A percentile compares a stretch with the other conserved stretches of the same genome.
Evolutionary conservation across 2,329 filamentous ascomycete genomes (phyloP).

Genomic region (Bipolaris bicolor): DNA sequence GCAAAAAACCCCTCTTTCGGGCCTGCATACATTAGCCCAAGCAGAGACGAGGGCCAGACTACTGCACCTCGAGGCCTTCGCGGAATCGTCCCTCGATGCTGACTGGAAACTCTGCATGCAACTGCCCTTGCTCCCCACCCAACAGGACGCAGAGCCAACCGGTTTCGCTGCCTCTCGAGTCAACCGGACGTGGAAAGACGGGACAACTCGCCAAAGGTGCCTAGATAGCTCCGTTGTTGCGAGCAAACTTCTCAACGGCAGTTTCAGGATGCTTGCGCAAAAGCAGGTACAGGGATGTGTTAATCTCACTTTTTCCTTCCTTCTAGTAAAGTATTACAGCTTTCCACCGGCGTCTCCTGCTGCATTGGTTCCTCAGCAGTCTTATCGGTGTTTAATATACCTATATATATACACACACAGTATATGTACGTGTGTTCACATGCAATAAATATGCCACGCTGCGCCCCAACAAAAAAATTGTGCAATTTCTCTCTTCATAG

Average conservation of each 20-base stretch:
- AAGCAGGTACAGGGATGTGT: neutral
- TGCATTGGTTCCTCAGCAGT: neutral
- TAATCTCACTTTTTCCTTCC: neutral
- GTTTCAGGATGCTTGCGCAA: neutral
- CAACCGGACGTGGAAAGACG: neutral
- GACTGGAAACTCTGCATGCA: conserved; percentile 19
- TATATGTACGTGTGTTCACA: neutral
- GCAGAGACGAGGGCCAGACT: conserved; percentile 24
- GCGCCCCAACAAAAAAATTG: neutral
- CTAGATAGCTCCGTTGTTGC: neutral
- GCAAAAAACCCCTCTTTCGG: conserved; percentile 24
- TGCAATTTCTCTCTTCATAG: neutral
- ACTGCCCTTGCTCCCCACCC: conserved; percentile 4
- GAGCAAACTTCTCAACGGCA: conserved; percentile 3
- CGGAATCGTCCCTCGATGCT: conserved; percentile 27
- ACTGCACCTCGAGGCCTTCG: conserved; percentile 33
- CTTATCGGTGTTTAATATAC: neutral
- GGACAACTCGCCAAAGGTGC: conserved; percentile 12
- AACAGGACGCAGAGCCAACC: conserved; percentile 23
- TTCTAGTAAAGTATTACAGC: neutral
- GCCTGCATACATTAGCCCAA: conserved; percentile 37
- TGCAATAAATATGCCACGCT: neutral
- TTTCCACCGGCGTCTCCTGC: too few relatives aligned
- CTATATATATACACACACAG: neutral
- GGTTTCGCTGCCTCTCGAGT: conserved; percentile 21